These are phyloP conservation scores for Venturia oleaginea DNA, from an alignment of 2,329 filamentous ascomycete species.

Conservation along the genomic window DNA sequence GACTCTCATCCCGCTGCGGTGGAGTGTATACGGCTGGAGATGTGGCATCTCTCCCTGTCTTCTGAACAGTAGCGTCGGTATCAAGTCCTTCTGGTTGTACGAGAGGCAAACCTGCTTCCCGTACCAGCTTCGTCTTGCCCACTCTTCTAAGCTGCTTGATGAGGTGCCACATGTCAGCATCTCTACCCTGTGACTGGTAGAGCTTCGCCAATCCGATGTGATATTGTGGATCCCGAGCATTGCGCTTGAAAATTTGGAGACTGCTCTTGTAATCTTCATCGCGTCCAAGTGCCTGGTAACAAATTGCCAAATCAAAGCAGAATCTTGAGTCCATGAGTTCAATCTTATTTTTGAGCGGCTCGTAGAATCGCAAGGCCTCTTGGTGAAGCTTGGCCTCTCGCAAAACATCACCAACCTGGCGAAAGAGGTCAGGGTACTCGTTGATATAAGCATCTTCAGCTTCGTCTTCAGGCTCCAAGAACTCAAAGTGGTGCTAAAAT, in stretches of 20 bases:
- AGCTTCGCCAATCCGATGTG: conserved; percentile 13
- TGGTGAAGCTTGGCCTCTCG: conserved; percentile 41
- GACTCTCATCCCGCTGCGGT: neutral
- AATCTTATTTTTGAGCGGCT: conserved; percentile 35
- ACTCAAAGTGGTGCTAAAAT: conserved; percentile 45
- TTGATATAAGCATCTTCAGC: conserved; percentile 43
- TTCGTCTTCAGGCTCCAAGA: conserved; percentile 57
- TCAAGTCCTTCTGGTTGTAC: neutral
- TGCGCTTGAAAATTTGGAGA: conserved; percentile 6
- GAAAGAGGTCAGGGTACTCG: conserved; percentile 70
- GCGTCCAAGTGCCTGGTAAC: conserved; percentile 56
- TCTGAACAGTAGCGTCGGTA: neutral
- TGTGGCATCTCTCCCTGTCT: neutral
- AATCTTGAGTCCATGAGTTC: conserved; percentile 41
- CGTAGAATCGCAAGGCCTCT: conserved; percentile 51
- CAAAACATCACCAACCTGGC: conserved; percentile 56
- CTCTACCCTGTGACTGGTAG: conserved; percentile 11
- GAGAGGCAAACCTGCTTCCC: conserved; percentile 9
- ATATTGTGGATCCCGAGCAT: conserved; percentile 7
- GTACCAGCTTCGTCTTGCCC: conserved; percentile 9
- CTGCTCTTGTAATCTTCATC: conserved; percentile 13
- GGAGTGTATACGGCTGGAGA: neutral
- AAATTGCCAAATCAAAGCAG: conserved; percentile 52
- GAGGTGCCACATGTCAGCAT: conserved; percentile 10
- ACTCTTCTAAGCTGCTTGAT: conserved; percentile 12